These are phyloP conservation scores for Aristolochia fimbriata DNA, from an alignment of 164 flowering plant species.

Conservation along the genomic window DNA sequence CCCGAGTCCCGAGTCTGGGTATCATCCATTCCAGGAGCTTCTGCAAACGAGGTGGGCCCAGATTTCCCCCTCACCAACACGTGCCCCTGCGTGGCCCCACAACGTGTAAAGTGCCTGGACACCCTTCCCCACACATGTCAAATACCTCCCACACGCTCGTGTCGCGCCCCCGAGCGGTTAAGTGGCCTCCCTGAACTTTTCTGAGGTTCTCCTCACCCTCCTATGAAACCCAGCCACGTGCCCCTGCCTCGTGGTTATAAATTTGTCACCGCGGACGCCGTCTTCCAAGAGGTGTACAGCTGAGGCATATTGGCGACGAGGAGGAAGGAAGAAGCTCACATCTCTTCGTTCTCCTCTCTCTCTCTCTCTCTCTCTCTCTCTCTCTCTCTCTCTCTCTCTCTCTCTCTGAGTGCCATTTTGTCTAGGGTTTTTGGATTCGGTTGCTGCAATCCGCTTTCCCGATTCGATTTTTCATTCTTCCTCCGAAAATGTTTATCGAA, in stretches of 20 bases:
- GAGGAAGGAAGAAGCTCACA: not conserved
- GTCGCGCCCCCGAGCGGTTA: not conserved
- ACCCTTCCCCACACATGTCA: slow-evolving; percentile 2
- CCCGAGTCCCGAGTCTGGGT: too few relatives aligned
- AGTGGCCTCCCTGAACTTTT: not conserved
- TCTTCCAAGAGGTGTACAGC: too few relatives aligned
- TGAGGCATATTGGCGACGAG: not conserved
- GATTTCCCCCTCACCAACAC: not conserved
- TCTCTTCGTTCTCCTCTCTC: not conserved
- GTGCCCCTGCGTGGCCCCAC: not conserved
- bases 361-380: not conserved
- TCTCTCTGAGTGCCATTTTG: not conserved
- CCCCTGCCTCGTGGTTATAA: not conserved
- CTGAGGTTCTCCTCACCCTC: not conserved
- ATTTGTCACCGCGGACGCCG: too few relatives aligned
- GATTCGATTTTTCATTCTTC: not conserved
- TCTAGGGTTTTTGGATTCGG: not conserved
- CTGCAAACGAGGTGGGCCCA: not conserved
- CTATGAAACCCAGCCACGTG: not conserved
- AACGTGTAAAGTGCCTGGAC: not conserved
- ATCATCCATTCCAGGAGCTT: not conserved
- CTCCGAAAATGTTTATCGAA: slow-evolving; percentile 72
- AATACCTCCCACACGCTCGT: not conserved
- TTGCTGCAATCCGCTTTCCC: not conserved
- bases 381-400: not conserved